Evolutionary conservation across 2,329 filamentous ascomycete genomes (phyloP).

Genomic region (Colletotrichum sublineola): DNA sequence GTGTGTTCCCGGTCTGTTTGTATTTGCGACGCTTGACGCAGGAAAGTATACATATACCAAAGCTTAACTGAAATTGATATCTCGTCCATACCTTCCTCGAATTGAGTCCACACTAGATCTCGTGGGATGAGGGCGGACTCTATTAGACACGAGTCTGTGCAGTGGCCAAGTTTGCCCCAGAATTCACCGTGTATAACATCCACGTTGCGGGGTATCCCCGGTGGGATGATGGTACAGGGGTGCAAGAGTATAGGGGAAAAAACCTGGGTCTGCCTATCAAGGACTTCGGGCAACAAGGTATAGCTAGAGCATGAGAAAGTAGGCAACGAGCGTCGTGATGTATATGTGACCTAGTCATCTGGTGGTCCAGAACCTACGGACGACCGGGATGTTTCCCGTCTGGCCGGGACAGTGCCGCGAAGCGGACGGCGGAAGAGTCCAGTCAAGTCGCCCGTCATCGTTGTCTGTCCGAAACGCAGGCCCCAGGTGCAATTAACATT

Average conservation of each 20-base stretch:
- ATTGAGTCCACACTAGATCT: background rate
- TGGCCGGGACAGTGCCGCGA: constrained; percentile 21
- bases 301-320: background rate
- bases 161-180: background rate
- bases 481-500: constrained; percentile 29
- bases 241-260: constrained; percentile 1
- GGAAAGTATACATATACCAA: background rate
- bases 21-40: background rate
- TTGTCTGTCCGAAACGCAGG: constrained; percentile 39
- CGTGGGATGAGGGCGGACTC: background rate
- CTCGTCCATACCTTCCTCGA: background rate
- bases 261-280: background rate
- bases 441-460: constrained; percentile 8
- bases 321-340: background rate
- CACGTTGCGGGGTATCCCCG: constrained; percentile 8
- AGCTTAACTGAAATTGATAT: no score
- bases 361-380: constrained; percentile 19
- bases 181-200: constrained; percentile 7
- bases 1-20: background rate
- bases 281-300: background rate
- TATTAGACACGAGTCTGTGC: background rate
- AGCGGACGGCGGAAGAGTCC: background rate
- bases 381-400: constrained; percentile 9
- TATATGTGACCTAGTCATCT: background rate
- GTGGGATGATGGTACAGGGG: background rate